A percentile compares a stretch with the other conserved stretches of the same genome.
phyloP scores from a whole-genome alignment of 2,329 filamentous ascomycete species.

The Aureobasidium sp. region DNA sequence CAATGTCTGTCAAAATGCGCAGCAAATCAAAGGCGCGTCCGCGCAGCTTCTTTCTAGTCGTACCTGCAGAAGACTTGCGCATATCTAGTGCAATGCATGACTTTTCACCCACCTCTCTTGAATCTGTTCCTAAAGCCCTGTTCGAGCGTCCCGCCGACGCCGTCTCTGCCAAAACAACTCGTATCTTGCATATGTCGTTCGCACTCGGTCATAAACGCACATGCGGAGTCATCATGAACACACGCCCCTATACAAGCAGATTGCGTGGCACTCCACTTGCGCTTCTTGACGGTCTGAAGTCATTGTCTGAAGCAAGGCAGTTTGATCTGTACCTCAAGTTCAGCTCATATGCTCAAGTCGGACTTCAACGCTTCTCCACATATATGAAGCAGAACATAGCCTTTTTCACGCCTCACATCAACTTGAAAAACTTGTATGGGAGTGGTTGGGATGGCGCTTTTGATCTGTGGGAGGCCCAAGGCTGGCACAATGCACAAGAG shows the following conservation, averaged over 20 bases:
- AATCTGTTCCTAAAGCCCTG: background rate
- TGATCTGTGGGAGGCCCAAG: conserved; percentile 3
- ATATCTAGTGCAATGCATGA: background rate
- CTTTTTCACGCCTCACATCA: background rate
- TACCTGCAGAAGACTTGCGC: background rate
- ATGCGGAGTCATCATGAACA: background rate
- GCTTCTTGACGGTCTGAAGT: background rate
- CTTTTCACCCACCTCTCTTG: background rate
- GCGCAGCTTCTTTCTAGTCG: background rate
- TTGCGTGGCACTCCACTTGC: background rate
- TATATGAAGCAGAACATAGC: background rate
- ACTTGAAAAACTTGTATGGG: background rate
- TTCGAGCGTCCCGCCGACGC: background rate
- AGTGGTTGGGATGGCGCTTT: conserved; percentile 1
- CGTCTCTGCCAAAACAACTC: background rate
- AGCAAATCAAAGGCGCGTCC: background rate
- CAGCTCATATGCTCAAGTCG: conserved; percentile 6
- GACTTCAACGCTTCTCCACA: background rate
- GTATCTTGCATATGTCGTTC: conserved; percentile 1
- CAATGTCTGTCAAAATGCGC: background rate
- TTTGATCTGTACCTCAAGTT: conserved; percentile 5
- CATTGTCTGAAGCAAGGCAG: background rate
- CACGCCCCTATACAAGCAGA: background rate
- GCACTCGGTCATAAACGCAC: background rate
- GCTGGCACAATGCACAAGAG: background rate